Evolutionary conservation across 202 grass and related monocot genomes (phyloP).

Genomic region (Brachypodium distachyon): DNA sequence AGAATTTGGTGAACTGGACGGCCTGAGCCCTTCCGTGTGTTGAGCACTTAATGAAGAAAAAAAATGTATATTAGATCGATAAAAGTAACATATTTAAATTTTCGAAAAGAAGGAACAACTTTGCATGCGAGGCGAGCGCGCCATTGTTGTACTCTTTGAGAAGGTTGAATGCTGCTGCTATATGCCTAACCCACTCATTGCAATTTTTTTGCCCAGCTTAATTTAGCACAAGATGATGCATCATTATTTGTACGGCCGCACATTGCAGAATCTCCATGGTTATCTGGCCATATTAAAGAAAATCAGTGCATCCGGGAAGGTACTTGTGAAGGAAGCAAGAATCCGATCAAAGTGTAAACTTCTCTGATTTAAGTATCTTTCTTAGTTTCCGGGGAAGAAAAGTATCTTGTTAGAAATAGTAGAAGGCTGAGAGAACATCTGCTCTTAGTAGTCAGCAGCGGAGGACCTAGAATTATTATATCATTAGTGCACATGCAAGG

Average conservation of each 20-base stretch:
- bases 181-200: constrained; percentile 42
- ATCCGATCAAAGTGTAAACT: background rate
- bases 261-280: background rate
- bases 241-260: constrained; percentile 19
- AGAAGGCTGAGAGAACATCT: too few species aligned
- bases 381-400: too few species aligned
- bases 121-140: background rate
- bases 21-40: background rate
- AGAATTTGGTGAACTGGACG: background rate
- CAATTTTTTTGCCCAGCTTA: constrained; percentile 19
- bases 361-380: background rate
- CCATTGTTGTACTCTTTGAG: background rate
- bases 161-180: constrained; percentile 22
- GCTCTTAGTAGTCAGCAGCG: too few species aligned
- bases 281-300: background rate
- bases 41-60: background rate
- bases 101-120: background rate
- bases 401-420: too few species aligned
- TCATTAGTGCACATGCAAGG: too few species aligned
- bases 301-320: background rate
- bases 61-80: background rate
- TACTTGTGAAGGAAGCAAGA: constrained; percentile 28
- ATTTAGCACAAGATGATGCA: constrained; percentile 21
- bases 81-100: background rate
- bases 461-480: too few species aligned